Evolutionary conservation across 108 stramenopile genomes (phyloP).

Genomic region (Aurantiochytrium sp.): DNA sequence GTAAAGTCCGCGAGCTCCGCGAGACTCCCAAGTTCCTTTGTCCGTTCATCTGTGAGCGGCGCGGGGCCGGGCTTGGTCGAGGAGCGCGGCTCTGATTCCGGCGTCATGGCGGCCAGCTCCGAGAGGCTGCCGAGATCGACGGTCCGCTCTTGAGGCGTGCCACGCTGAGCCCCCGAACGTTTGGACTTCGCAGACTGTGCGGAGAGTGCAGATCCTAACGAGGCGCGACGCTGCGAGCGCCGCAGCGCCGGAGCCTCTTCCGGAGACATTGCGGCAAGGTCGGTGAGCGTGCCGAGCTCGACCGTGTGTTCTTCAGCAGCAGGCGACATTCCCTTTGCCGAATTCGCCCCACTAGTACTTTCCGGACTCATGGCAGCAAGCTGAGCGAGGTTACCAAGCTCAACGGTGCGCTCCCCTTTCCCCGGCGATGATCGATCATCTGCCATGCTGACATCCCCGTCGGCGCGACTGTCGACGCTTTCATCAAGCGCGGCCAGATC

Average conservation of each 20-base stretch:
- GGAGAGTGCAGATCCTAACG: neutral
- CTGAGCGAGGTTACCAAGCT: neutral
- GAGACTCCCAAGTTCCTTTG: neutral
- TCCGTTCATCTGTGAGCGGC: neutral
- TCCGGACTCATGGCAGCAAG: neutral
- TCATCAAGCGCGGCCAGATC: too few relatives aligned
- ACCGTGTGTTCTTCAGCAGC: neutral
- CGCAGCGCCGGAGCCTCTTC: neutral
- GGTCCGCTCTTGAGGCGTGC: neutral
- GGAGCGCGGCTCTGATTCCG: neutral
- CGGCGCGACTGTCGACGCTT: too few relatives aligned
- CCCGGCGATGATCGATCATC: neutral
- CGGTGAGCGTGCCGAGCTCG: neutral
- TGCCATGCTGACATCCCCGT: too few relatives aligned
- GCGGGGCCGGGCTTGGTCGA: neutral
- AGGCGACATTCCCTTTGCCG: neutral
- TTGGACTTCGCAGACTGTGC: too few relatives aligned
- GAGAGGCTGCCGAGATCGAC: neutral
- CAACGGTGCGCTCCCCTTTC: neutral
- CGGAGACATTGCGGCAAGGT: neutral
- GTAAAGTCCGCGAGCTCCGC: neutral
- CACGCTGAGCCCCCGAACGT: too few relatives aligned
- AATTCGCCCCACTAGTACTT: neutral
- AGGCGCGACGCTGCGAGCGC: too few relatives aligned
- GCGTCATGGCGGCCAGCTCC: slow-evolving; percentile 17